A percentile compares a stretch with the other conserved stretches of the same genome.
Evolutionary conservation across 495 filamentous ascomycete genomes (phyloP).

Genomic region (Lophium mytilinum): DNA sequence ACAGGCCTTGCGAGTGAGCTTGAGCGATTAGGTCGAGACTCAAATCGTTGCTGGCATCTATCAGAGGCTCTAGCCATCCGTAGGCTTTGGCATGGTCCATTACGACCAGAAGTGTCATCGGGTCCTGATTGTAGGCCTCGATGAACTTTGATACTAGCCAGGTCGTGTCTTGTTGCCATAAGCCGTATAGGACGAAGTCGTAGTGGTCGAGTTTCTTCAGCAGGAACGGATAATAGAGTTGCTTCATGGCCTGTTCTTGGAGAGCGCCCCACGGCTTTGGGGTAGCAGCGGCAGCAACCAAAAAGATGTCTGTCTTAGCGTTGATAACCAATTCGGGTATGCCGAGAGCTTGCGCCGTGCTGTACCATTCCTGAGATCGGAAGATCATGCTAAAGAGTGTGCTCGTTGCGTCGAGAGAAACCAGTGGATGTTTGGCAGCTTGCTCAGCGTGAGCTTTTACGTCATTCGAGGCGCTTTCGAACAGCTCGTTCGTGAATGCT

Average conservation of each 20-base stretch:
- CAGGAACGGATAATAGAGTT: slow-evolving; percentile 54
- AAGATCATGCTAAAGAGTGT: slow-evolving; percentile 47
- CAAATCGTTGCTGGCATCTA: slow-evolving; percentile 66
- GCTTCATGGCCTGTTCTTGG: slow-evolving; percentile 55
- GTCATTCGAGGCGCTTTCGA: slow-evolving; percentile 59
- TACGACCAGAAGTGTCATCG: slow-evolving; percentile 65
- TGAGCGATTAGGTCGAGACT: slow-evolving; percentile 82
- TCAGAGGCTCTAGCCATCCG: slow-evolving; percentile 73
- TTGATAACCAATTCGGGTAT: slow-evolving; percentile 59
- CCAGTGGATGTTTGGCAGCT: slow-evolving; percentile 75
- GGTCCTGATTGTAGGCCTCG: slow-evolving; percentile 68
- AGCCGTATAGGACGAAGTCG: slow-evolving; percentile 75
- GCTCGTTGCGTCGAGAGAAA: slow-evolving; percentile 77
- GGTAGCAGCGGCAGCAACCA: slow-evolving; percentile 66
- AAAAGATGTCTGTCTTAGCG: slow-evolving; percentile 63
- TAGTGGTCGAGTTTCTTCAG: slow-evolving; percentile 57
- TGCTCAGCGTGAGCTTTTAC: slow-evolving; percentile 62
- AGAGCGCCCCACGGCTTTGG: slow-evolving; percentile 56
- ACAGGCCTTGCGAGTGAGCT: slow-evolving; percentile 71
- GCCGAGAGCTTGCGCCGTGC: slow-evolving; percentile 30
- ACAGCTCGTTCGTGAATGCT: slow-evolving; percentile 70
- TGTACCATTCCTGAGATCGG: slow-evolving; percentile 37
- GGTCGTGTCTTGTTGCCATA: slow-evolving; percentile 78
- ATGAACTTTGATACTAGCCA: slow-evolving; percentile 76
- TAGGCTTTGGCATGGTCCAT: slow-evolving; percentile 73